Conservation (phyloP, 805 yeast genomes). For the Yamadazyma olivae region DNA sequence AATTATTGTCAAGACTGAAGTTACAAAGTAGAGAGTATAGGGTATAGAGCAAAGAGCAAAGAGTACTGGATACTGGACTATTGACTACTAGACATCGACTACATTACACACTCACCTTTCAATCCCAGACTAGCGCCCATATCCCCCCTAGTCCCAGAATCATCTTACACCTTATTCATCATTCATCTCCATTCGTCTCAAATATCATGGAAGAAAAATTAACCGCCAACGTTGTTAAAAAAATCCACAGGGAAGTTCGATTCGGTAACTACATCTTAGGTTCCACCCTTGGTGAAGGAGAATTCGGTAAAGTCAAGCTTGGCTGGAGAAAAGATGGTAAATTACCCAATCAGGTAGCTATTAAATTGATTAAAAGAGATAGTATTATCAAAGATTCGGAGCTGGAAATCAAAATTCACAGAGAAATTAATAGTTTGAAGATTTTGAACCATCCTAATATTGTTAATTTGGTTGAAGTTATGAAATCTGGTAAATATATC, state of each 20-base stretch:
- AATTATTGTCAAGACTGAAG: no score
- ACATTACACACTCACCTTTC: no score
- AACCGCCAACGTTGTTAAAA: constrained; percentile 8
- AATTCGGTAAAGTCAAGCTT: constrained; percentile 94
- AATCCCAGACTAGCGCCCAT: no score
- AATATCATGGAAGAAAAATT: constrained; percentile 45
- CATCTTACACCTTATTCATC: no score
- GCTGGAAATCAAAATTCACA: constrained; percentile 81
- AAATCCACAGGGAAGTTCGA: constrained; percentile 54
- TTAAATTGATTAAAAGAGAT: constrained; percentile 85
- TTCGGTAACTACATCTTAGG: constrained; percentile 92
- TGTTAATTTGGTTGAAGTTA: constrained; percentile 84
- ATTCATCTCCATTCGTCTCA: no score
- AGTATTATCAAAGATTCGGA: constrained; percentile 84
- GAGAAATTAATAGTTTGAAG: constrained; percentile 90
- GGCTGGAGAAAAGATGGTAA: constrained; percentile 91
- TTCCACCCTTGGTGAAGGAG: constrained; percentile 95
- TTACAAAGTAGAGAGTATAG: no score
- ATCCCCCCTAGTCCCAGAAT: no score
- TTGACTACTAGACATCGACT: no score
- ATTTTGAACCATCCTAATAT: constrained; percentile 90
- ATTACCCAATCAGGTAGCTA: constrained; percentile 84
- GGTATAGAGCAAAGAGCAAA: no score
- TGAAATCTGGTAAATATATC: constrained; percentile 90
- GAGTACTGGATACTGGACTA: no score